These are phyloP conservation scores for Exserohilum rostratum DNA, from an alignment of 2,329 filamentous ascomycete genomes.

Conservation along the genomic window DNA sequence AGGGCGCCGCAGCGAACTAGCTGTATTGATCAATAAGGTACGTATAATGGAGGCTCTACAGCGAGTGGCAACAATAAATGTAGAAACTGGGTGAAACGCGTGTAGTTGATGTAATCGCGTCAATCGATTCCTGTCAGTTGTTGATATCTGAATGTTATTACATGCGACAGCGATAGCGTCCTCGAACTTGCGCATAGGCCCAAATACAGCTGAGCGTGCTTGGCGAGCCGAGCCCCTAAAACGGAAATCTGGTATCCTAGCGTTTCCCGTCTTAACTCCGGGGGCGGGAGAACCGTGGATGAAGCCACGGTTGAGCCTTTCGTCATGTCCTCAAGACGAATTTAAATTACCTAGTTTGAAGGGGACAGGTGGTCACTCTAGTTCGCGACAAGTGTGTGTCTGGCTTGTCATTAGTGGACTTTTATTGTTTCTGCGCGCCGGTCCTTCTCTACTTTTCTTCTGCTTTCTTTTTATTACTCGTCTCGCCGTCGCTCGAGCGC, in stretches of 20 bases:
- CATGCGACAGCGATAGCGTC: too few relatives aligned
- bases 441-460: not conserved
- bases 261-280: slow-evolving; percentile 36
- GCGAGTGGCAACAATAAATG: too few relatives aligned
- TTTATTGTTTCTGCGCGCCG: not conserved
- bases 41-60: too few relatives aligned
- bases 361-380: slow-evolving; percentile 10
- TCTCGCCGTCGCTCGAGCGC: not conserved
- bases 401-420: not conserved
- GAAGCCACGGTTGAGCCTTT: slow-evolving; percentile 39
- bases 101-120: too few relatives aligned
- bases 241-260: slow-evolving; percentile 7
- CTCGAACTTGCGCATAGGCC: too few relatives aligned
- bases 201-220: not conserved
- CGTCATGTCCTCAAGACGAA: slow-evolving; percentile 3
- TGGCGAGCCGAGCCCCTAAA: slow-evolving; percentile 8
- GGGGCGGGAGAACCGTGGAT: slow-evolving; percentile 30
- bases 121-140: too few relatives aligned
- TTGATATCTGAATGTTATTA: too few relatives aligned
- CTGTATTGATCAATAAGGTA: too few relatives aligned
- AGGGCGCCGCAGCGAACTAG: too few relatives aligned
- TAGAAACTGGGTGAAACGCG: too few relatives aligned
- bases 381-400: not conserved
- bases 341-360: not conserved
- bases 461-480: not conserved